These are phyloP conservation scores for Przewalskia tangutica DNA, from an alignment of 257 asterid genomes.

Conservation along the genomic window DNA sequence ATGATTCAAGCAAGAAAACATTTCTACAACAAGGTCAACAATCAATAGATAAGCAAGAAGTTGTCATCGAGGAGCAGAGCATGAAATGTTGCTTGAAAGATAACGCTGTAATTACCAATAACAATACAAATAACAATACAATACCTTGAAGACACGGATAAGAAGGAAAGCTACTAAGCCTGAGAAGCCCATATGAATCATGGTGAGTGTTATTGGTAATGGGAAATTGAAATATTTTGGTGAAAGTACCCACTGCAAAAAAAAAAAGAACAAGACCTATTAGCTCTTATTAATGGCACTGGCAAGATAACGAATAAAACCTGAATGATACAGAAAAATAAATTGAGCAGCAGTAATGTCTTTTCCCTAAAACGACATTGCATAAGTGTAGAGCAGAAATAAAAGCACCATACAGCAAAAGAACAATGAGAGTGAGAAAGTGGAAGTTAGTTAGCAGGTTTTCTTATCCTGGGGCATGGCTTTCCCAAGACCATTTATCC, in stretches of 20 bases:
- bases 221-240: slow-evolving; percentile 97
- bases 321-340: not conserved
- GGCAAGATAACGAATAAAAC: not conserved
- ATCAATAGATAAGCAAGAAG: not conserved
- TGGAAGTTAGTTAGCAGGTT: not conserved
- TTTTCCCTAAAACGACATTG: not conserved
- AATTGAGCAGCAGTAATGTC: not conserved
- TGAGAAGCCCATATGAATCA: slow-evolving; percentile 99
- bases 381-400: not conserved
- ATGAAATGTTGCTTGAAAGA: not conserved
- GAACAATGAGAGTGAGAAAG: not conserved
- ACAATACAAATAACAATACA: not conserved
- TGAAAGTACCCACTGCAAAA: slow-evolving; percentile 92
- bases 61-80: not conserved
- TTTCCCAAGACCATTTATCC: not conserved
- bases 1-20: not conserved
- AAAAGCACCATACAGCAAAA: not conserved
- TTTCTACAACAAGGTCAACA: not conserved
- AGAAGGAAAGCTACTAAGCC: slow-evolving; percentile 87
- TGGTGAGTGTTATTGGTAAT: slow-evolving; percentile 88
- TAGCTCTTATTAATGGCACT: not conserved
- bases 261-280: not conserved
- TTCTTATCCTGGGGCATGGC: not conserved
- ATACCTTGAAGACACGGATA: slow-evolving; percentile 88
- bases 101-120: not conserved